These are phyloP conservation scores for Blastobotrys muscicola DNA, from an alignment of 805 yeast species.

Conservation along the genomic window DNA sequence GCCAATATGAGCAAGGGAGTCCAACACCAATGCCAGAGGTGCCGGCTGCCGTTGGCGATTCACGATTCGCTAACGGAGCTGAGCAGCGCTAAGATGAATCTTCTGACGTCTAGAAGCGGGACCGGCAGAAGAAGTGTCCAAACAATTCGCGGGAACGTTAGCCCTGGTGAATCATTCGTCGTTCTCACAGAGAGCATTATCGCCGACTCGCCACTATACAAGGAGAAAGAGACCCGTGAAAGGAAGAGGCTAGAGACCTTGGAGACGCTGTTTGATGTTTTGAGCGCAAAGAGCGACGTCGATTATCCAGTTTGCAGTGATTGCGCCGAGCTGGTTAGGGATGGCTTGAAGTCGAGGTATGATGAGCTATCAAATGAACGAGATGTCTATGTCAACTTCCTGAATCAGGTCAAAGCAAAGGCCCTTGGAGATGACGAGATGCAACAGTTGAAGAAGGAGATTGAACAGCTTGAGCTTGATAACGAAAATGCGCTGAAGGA, in stretches of 20 bases:
- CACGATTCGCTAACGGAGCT: conserved; percentile 47
- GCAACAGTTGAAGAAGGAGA: conserved; percentile 37
- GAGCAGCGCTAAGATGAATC: conserved; percentile 45
- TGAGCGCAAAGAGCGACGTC: conserved; percentile 64
- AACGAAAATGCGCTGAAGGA: conserved; percentile 27
- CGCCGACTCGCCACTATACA: conserved; percentile 39
- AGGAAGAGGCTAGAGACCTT: conserved; percentile 31
- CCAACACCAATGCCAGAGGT: conserved; percentile 45
- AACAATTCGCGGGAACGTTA: conserved; percentile 2
- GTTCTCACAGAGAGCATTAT: conserved; percentile 19
- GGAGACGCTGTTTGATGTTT: conserved; percentile 57
- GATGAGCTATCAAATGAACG: conserved; percentile 69
- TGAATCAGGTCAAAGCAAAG: conserved; percentile 57
- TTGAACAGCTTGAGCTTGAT: conserved; percentile 36
- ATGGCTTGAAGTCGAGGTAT: conserved; percentile 56
- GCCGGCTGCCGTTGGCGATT: conserved; percentile 47
- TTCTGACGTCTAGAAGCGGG: conserved; percentile 34
- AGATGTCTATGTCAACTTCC: conserved; percentile 64
- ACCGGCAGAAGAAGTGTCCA: conserved; percentile 11
- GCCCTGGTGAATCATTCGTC: conserved; percentile 17
- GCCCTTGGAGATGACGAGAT: conserved; percentile 38
- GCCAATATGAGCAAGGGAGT: background rate
- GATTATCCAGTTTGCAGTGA: conserved; percentile 85
- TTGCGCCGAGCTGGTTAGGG: conserved; percentile 60
- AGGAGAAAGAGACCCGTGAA: background rate